Percentiles rank a stretch among this genome's conserved stretches.
phyloP scores from a whole-genome alignment of 2,329 filamentous ascomycete species.

The Paecilomyces fulvus region DNA sequence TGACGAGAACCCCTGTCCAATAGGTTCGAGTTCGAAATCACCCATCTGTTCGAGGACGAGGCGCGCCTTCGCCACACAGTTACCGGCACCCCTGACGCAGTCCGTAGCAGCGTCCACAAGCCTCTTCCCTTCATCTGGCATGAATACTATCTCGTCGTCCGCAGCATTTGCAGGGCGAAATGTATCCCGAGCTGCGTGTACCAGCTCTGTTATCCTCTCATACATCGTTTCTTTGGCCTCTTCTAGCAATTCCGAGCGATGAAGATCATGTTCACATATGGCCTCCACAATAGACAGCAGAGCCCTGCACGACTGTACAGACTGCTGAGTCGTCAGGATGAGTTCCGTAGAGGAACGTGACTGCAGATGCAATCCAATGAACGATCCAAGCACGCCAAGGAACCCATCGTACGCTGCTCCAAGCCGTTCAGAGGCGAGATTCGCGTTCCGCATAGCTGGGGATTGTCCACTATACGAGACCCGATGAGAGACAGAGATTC shows the following conservation, averaged over 20 bases:
- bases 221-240: constrained; percentile 69
- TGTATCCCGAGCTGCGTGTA: constrained; percentile 71
- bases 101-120: constrained; percentile 72
- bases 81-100: constrained; percentile 82
- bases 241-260: constrained; percentile 58
- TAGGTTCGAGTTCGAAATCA: constrained; percentile 70
- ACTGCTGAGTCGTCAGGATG: constrained; percentile 71
- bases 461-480: constrained; percentile 66
- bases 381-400: constrained; percentile 81
- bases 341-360: constrained; percentile 84
- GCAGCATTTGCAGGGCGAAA: constrained; percentile 60
- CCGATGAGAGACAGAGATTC: constrained; percentile 57
- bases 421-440: constrained; percentile 75
- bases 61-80: constrained; percentile 82
- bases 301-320: constrained; percentile 70
- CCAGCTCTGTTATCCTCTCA: constrained; percentile 68
- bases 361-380: constrained; percentile 87
- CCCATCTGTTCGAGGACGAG: constrained; percentile 79
- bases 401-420: constrained; percentile 77
- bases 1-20: constrained; percentile 42
- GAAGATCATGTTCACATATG: constrained; percentile 68
- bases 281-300: constrained; percentile 73
- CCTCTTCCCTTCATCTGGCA: constrained; percentile 68
- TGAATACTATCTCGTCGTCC: constrained; percentile 66
- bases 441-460: constrained; percentile 54